phyloP scores from a whole-genome alignment of 179 eudicot genomes.

The Silene noctiflora region DNA sequence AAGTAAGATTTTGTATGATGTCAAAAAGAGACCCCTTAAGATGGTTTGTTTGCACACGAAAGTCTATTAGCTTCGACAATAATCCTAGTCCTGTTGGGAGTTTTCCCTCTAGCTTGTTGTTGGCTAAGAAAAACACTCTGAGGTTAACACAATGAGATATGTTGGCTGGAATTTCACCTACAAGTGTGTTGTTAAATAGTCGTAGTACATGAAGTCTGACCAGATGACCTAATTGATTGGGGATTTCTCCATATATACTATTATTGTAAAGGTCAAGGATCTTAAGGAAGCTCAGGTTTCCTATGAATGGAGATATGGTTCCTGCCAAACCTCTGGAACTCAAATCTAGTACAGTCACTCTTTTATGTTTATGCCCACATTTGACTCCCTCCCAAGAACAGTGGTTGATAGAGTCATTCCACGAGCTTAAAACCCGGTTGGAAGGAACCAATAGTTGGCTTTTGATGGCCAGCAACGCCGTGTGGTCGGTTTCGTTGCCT shows the following conservation, averaged over 20 bases:
- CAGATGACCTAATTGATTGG: slow-evolving; percentile 15
- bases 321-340: slow-evolving; percentile 16
- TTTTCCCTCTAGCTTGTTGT: slow-evolving; percentile 16
- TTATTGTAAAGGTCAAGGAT: slow-evolving; percentile 3
- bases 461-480: slow-evolving; percentile 20
- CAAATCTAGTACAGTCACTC: slow-evolving; percentile 14
- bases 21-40: slow-evolving; percentile 21
- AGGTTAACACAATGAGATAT: slow-evolving; percentile 22
- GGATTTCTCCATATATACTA: slow-evolving; percentile 18
- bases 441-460: slow-evolving; percentile 11
- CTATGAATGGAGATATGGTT: slow-evolving; percentile 21
- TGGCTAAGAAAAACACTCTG: neutral
- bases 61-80: slow-evolving; percentile 4
- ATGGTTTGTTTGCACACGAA: neutral
- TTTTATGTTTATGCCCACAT: slow-evolving; percentile 9
- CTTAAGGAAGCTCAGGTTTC: slow-evolving; percentile 21
- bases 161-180: slow-evolving; percentile 26
- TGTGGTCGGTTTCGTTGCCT: slow-evolving; percentile 13
- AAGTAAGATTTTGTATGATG: slow-evolving; percentile 15
- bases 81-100: slow-evolving; percentile 19
- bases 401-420: slow-evolving; percentile 18
- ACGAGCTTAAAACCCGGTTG: slow-evolving; percentile 1
- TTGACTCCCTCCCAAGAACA: slow-evolving; percentile 30
- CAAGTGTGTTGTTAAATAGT: slow-evolving; percentile 10
- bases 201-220: neutral